Base-by-base conservation (phyloP, 2,329 filamentous ascomycete species). In the Cladophialophora carrionii region DNA sequence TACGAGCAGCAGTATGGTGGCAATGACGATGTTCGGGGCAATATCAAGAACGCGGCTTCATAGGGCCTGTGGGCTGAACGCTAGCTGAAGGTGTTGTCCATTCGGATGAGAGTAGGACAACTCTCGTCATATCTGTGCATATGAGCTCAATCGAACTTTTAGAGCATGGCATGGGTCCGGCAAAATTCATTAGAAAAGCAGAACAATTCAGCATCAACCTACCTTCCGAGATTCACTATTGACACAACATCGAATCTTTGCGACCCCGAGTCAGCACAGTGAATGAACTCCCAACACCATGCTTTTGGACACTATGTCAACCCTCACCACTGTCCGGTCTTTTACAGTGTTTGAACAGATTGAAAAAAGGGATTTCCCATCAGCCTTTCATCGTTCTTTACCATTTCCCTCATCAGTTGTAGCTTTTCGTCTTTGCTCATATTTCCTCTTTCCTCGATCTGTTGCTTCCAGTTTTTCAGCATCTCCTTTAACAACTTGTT, bases 401-500 rank as follows among this genome's bases (percentile, higher is more conserved):
- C 91, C 72, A 98, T 78, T 72, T 93, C 90, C 76, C 86, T 89
- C 84, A 98, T 87, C 71, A 87, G 85, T 68, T 84, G 82, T 7
- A 94, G 86, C 82, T 95, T 93, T 75, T 96, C 88, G 70, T 90
- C 88, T 71, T 87, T 87, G 63, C 80, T 87, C 82, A 92, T 81
- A 3, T 69, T 64, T 64, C 85, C 80, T 51, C 22, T 60, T n/a
- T 64, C 66, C 75, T 94, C 88, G 8, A 87, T 82, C 70, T 86
- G 82, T 59, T 86, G 83, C 82, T 96, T 97, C 95, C 95, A 99
- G 75, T 87, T 85, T 48, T 90, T 79, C 64, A 99, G 79, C 74
- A 97, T 84, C 54, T 89, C 85, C 79, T 98, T 98, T 56, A 99
- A 82, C 78, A 96, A 80, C 26, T 85, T 85, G 75, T 90, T 96